Conservation (phyloP, 257 asterid genomes). For the Solanum verrucosum region DNA sequence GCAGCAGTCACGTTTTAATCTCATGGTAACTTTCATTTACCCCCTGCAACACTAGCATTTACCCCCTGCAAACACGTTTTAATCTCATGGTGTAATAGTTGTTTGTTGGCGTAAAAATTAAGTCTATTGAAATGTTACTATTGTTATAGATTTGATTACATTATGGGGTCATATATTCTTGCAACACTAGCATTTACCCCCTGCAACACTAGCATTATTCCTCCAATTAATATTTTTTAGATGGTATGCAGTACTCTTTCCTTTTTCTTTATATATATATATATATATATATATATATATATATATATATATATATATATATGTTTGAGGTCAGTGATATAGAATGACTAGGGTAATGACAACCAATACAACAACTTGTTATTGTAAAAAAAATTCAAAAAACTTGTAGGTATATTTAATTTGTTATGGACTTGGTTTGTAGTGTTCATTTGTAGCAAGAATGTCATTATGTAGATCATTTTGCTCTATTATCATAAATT, state of each 20-base stretch:
- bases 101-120: no score
- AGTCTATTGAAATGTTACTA: no score
- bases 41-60: neutral
- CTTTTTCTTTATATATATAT: neutral
- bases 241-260: no score
- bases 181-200: neutral
- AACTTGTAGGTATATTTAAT: neutral
- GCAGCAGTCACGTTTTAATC: neutral
- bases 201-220: no score
- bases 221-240: neutral
- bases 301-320: no score
- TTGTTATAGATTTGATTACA: no score
- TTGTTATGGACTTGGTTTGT: neutral
- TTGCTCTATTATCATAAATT: neutral
- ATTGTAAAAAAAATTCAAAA: neutral
- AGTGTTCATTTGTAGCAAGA: conserved; percentile 8
- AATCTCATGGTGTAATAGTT: neutral
- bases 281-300: no score
- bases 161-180: no score
- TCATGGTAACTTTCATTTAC: neutral
- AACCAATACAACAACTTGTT: conserved; percentile 49
- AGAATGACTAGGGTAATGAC: neutral
- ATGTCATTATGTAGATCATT: conserved; percentile 10
- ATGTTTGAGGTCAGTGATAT: no score
- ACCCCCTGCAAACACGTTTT: no score